A percentile compares a stretch with the other conserved stretches of the same genome.
Conservation (phyloP, 1,139 yeast species). For the Hemisphaericaspora lyxosophila region DNA sequence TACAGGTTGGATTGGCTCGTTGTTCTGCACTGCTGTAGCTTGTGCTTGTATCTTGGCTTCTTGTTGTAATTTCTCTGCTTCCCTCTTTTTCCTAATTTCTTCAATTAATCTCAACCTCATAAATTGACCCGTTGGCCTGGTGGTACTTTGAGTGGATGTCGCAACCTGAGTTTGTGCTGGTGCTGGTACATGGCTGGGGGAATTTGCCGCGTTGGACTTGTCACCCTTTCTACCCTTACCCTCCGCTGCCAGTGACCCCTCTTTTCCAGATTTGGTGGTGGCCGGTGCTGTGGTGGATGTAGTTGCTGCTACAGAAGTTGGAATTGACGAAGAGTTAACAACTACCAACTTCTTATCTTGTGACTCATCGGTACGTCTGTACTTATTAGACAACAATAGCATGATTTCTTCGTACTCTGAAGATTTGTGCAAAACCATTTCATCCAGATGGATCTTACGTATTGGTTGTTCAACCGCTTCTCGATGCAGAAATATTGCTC, state of each 20-base stretch:
- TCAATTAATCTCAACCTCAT: conserved; percentile 50
- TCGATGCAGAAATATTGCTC: conserved; percentile 46
- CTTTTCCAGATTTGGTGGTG: conserved; percentile 17
- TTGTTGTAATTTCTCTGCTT: conserved; percentile 43
- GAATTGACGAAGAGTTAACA: conserved; percentile 34
- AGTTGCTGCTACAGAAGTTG: conserved; percentile 18
- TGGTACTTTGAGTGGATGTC: conserved; percentile 16
- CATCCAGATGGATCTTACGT: conserved; percentile 48
- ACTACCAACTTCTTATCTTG: conserved; percentile 42
- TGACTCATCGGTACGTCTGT: conserved; percentile 38
- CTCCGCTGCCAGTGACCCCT: background rate
- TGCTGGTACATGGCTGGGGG: conserved; percentile 17
- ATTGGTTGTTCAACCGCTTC: conserved; percentile 43
- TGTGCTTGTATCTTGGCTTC: conserved; percentile 37
- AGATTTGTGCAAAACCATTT: conserved; percentile 60
- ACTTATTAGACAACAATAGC: conserved; percentile 50
- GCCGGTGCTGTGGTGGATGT: conserved; percentile 17
- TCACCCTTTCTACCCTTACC: conserved; percentile 27
- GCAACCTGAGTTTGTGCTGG: conserved; percentile 14
- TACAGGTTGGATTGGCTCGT: conserved; percentile 6
- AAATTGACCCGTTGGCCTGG: conserved; percentile 42
- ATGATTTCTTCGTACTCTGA: conserved; percentile 90
- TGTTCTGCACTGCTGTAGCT: conserved; percentile 19
- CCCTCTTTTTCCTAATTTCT: conserved; percentile 46
- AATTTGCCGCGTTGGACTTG: conserved; percentile 18